Evolutionary conservation across 2,329 filamentous ascomycete species (phyloP).

Genomic region (Penicillium griseofulvum): DNA sequence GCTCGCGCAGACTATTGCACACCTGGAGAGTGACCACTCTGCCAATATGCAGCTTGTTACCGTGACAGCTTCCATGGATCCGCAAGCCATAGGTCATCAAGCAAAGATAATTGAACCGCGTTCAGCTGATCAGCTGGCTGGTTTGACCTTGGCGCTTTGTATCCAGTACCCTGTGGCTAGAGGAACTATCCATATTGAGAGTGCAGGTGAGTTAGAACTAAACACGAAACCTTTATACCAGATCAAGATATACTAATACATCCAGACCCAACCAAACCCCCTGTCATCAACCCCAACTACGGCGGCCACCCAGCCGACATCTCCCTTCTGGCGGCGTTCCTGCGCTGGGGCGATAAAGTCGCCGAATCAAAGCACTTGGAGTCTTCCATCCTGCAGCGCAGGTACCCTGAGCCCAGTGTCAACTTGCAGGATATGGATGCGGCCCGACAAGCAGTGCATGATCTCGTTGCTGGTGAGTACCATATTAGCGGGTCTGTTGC

Average conservation of each 20-base stretch:
- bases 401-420: slow-evolving; percentile 9
- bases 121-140: slow-evolving; percentile 3
- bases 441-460: slow-evolving; percentile 15
- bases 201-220: slow-evolving; percentile 5
- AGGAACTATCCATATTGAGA: slow-evolving; percentile 20
- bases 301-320: slow-evolving; percentile 17
- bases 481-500: slow-evolving; percentile 28
- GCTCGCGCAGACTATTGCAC: slow-evolving; percentile 11
- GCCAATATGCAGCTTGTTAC: slow-evolving; percentile 16
- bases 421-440: slow-evolving; percentile 14
- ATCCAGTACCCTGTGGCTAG: slow-evolving; percentile 24
- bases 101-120: slow-evolving; percentile 1
- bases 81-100: slow-evolving; percentile 13
- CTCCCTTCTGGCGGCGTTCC: slow-evolving; percentile 15
- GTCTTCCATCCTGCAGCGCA: slow-evolving; percentile 4
- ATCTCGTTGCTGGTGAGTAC: slow-evolving; percentile 12
- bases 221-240: background rate
- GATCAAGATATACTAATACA: background rate
- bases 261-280: slow-evolving; percentile 16
- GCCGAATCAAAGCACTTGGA: slow-evolving; percentile 7
- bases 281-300: slow-evolving; percentile 20
- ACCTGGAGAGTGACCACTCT: slow-evolving; percentile 12
- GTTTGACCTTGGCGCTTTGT: slow-evolving; percentile 15
- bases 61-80: slow-evolving; percentile 5
- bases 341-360: slow-evolving; percentile 20